Evolutionary conservation across 78 protist species (phyloP), one percentile per base, ranked within the genome.

Genomic region (Dictyostelium capitatum): DNA sequence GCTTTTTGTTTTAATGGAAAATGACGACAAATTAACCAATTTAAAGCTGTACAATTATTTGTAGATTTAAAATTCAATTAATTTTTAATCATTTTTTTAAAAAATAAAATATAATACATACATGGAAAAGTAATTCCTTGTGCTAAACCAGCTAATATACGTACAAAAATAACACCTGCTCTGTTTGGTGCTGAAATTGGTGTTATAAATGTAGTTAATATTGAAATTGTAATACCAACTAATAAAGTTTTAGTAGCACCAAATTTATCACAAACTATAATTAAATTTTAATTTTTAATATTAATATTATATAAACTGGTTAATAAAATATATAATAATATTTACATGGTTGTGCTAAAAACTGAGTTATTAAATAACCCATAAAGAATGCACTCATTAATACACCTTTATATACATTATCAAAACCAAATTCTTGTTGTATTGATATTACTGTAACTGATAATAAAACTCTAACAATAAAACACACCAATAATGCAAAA

Each of bases 11-110:
- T 15, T 4, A 19, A 25, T 50, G 90, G 80, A 54, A 54, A 83
- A 80, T 80, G 72, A 41, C 80, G 51, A 7, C 72, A 72, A 23
- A 83, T 83, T 50, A 83, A 43, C 90, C 90, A 83, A 73, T 83
- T 83, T 37, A 37, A 37, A 3, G 43, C 43, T 37, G 43, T 2
- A 37, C 43, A 37, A 37, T 37, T 37, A 37, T 37, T 37, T n/a
- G n/a, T n/a, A 37, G 43, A 37, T 3, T 37, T 37, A 37, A 37
- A 3, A 37, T 37, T 37, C 2, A 37, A 3, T 2, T 37, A 1
- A 3, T 37, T 37, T 3, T 37, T 37, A 37, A 1, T 2, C 43
- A 37, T 37, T 37, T 37, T n/a, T 37, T 37, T 1, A 37, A 37
- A 3, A 37, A 37, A 37, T 37, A 37, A 37, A 37, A 37, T 37